These are phyloP conservation scores for Rhododendron molle DNA, from an alignment of 148 eudicot species.

Conservation along the genomic window DNA sequence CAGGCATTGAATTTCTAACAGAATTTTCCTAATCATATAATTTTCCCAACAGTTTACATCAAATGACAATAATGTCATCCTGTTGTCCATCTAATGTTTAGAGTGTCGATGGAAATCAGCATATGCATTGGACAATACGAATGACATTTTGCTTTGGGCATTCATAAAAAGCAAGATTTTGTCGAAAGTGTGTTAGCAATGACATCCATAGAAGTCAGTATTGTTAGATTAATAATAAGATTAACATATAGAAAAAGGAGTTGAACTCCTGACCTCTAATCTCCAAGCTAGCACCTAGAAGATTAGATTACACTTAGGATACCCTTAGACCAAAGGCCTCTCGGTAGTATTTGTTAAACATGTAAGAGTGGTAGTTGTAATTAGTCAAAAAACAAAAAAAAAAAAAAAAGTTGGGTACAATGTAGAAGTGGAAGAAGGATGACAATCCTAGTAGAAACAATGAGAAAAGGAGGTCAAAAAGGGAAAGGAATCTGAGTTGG, in stretches of 20 bases:
- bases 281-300: not conserved
- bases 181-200: not conserved
- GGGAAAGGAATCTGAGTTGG: slow-evolving; percentile 16
- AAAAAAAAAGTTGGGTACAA: too few relatives aligned
- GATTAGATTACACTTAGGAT: too few relatives aligned
- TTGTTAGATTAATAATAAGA: too few relatives aligned
- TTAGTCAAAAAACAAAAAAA: not conserved
- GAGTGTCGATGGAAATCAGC: not conserved
- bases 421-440: not conserved
- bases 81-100: not conserved
- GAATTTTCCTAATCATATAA: too few relatives aligned
- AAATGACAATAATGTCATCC: not conserved
- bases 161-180: not conserved
- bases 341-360: not conserved
- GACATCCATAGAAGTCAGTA: not conserved
- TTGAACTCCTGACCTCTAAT: too few relatives aligned
- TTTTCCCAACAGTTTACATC: too few relatives aligned
- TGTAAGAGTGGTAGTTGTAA: not conserved
- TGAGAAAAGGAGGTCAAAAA: slow-evolving; percentile 23
- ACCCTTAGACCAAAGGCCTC: not conserved
- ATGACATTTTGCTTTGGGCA: not conserved
- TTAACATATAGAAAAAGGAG: not conserved
- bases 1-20: too few relatives aligned
- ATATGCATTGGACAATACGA: not conserved
- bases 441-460: too few relatives aligned